A percentile compares a stretch with the other conserved stretches of the same genome.
Evolutionary conservation across 345 rosid species (phyloP).

Genomic region (Moricandia arvensis): DNA sequence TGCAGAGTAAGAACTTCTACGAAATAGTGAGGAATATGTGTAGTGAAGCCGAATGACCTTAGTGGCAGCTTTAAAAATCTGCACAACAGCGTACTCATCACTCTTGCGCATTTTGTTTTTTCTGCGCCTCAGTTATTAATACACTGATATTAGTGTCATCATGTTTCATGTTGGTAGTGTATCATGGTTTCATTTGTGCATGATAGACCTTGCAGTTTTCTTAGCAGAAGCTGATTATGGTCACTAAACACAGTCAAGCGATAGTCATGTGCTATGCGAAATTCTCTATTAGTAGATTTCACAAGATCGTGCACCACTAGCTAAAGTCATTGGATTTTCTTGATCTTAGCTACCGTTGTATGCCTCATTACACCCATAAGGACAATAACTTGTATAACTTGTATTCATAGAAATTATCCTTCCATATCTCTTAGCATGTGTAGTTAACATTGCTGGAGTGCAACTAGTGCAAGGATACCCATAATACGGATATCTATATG

Average conservation of each 20-base stretch:
- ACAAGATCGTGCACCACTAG: no score
- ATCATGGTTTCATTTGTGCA: no score
- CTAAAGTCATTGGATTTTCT: no score
- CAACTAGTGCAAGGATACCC: not conserved
- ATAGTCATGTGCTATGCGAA: not conserved
- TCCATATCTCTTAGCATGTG: not conserved
- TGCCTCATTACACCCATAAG: not conserved
- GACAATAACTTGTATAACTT: not conserved
- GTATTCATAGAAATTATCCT: no score
- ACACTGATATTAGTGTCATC: not conserved
- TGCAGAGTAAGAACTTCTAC: no score
- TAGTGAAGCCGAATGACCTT: slow-evolving; percentile 58
- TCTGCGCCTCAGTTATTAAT: not conserved
- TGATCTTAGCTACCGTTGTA: no score
- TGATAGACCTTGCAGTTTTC: no score
- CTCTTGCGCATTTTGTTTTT: not conserved
- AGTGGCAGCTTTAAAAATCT: slow-evolving; percentile 47
- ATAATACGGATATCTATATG: not conserved
- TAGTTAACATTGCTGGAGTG: not conserved
- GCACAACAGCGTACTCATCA: slow-evolving; percentile 52
- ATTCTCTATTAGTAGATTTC: not conserved
- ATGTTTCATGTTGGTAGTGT: no score
- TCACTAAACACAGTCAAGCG: not conserved
- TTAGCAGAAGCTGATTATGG: not conserved
- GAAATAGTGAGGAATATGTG: slow-evolving; percentile 57